Conservation (phyloP, 345 rosid species). For the Arabidopsis thaliana region TAIR10.1 NC_003075.7:7326001-7326500, state of each 20-base stretch:
- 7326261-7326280: constrained; percentile 13
- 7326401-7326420: constrained; percentile 46
- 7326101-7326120: constrained; percentile 96
- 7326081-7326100: constrained; percentile 97
- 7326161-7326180: neutral
- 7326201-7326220: neutral
- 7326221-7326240: neutral
- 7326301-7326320: constrained; percentile 26
- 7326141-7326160: constrained; percentile 72
- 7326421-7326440: neutral
- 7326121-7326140: constrained; percentile 92
- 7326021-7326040: constrained; percentile 54
- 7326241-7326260: constrained; percentile 1
- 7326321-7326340: constrained; percentile 49
- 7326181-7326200: neutral
- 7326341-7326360: constrained; percentile 59
- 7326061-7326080: constrained; percentile 96
- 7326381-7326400: constrained; percentile 42
- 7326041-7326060: constrained; percentile 95
- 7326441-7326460: neutral
- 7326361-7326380: constrained; percentile 66
- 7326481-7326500: constrained; percentile 21
- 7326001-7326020: neutral
- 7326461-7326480: neutral
- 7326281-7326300: constrained; percentile 26